Conservation (phyloP, 2,329 filamentous ascomycete genomes). For the Raffaelea albimanens region DNA sequence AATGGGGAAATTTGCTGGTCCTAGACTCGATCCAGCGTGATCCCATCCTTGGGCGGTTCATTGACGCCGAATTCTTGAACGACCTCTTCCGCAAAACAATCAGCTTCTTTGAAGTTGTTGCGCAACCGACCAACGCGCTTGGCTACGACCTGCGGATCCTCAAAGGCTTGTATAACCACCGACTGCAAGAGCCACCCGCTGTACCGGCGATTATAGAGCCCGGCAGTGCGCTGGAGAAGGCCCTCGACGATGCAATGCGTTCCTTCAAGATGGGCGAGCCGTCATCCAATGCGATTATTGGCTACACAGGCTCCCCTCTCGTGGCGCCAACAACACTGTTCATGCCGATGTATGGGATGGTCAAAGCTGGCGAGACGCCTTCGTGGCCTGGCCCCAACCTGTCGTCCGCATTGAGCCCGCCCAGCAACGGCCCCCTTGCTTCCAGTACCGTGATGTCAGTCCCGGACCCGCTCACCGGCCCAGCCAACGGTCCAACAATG, state of each 20-base stretch:
- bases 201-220: too few species aligned
- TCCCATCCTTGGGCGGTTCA: conserved; percentile 44
- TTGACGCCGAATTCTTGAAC: conserved; percentile 47
- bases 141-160: conserved; percentile 67
- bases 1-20: conserved; percentile 96
- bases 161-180: conserved; percentile 29
- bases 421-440: too few species aligned
- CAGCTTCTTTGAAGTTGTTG: conserved; percentile 59
- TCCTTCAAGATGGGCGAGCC: too few species aligned
- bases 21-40: conserved; percentile 73
- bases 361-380: background rate
- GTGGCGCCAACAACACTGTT: background rate
- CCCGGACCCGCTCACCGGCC: background rate
- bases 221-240: too few species aligned
- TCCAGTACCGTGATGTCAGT: too few species aligned
- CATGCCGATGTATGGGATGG: background rate
- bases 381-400: background rate
- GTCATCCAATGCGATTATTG: too few species aligned
- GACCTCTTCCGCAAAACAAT: conserved; percentile 65
- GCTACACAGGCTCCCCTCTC: background rate
- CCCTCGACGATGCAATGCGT: too few species aligned
- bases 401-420: background rate
- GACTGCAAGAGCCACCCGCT: background rate
- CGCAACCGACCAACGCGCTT: conserved; percentile 67
- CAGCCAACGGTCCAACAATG: background rate